Percentiles rank a stretch among this genome's conserved stretches.
Evolutionary conservation across 2,329 filamentous ascomycete genomes (phyloP).

Genomic region (Trichocomaceae sp.): DNA sequence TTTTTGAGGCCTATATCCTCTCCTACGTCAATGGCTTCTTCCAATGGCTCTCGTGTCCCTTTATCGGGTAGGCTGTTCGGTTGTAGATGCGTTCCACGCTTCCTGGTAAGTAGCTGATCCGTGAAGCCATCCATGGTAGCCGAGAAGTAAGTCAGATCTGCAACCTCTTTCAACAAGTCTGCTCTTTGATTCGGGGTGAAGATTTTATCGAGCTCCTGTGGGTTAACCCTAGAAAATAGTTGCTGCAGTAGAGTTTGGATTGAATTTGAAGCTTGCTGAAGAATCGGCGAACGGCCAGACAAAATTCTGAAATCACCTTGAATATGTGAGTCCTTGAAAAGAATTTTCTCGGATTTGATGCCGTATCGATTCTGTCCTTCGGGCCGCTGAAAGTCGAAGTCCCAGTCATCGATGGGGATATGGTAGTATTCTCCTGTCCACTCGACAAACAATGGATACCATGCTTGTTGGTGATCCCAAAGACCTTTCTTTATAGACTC

Average conservation of each 20-base stretch:
- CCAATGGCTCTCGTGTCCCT: neutral
- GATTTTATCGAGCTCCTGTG: neutral
- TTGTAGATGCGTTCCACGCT: slow-evolving; percentile 37
- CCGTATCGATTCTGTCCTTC: neutral
- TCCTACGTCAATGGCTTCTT: neutral
- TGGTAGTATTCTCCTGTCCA: neutral
- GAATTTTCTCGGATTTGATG: neutral
- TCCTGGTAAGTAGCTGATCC: slow-evolving; percentile 27
- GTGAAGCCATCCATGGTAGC: slow-evolving; percentile 29
- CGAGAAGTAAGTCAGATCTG: slow-evolving; percentile 22
- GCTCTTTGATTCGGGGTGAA: neutral
- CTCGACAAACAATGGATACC: neutral
- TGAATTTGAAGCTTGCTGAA: neutral
- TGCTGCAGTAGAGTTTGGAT: neutral
- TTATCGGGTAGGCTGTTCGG: slow-evolving; percentile 18
- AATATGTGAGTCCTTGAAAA: neutral
- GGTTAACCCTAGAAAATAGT: neutral
- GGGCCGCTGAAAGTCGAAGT: neutral
- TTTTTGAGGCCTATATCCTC: neutral
- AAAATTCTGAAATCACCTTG: neutral
- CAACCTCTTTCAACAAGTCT: neutral
- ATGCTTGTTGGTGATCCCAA: too few species aligned
- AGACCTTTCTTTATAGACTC: too few species aligned
- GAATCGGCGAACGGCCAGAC: neutral
- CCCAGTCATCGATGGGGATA: neutral